phyloP scores from a whole-genome alignment of 176 grass and related monocot genomes.

The Tillandsia fasciculata region DNA sequence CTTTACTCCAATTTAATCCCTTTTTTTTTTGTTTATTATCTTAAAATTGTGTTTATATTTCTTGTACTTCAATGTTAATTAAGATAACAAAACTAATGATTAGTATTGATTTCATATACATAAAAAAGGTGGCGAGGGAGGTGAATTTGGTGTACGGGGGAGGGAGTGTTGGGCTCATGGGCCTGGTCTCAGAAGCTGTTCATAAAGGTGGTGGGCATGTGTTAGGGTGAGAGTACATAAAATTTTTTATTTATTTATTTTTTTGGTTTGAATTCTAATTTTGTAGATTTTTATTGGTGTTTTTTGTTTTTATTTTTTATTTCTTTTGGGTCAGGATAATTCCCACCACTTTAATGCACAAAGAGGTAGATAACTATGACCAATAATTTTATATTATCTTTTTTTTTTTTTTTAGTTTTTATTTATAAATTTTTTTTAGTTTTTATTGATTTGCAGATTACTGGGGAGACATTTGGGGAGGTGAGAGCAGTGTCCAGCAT shows the following conservation, averaged over 20 bases:
- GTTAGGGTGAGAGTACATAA: constrained; percentile 41
- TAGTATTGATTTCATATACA: neutral
- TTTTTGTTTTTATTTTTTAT: neutral
- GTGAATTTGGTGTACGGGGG: constrained; percentile 91
- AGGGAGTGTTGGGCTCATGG: constrained; percentile 87
- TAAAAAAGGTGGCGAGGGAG: constrained; percentile 57
- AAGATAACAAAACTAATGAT: neutral
- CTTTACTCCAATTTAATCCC: too few species aligned
- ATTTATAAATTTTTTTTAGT: neutral
- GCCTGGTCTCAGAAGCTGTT: constrained; percentile 76
- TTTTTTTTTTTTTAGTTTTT: neutral
- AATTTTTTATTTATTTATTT: neutral
- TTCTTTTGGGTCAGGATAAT: constrained; percentile 37
- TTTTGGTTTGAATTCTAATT: neutral
- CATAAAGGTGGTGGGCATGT: constrained; percentile 85
- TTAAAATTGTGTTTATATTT: too few species aligned
- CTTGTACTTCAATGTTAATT: neutral
- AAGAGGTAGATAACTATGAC: constrained; percentile 31
- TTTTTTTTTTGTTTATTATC: too few species aligned
- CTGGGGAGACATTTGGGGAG: constrained; percentile 83
- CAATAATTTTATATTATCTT: neutral
- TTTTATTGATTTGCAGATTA: constrained; percentile 23
- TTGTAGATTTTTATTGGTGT: neutral
- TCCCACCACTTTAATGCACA: constrained; percentile 69
- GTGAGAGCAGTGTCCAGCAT: constrained; percentile 64